A percentile compares a stretch with the other conserved stretches of the same genome.
phyloP scores from a whole-genome alignment of 169 alveolate genomes.

The Pseudocohnilembus persalinus region DNA sequence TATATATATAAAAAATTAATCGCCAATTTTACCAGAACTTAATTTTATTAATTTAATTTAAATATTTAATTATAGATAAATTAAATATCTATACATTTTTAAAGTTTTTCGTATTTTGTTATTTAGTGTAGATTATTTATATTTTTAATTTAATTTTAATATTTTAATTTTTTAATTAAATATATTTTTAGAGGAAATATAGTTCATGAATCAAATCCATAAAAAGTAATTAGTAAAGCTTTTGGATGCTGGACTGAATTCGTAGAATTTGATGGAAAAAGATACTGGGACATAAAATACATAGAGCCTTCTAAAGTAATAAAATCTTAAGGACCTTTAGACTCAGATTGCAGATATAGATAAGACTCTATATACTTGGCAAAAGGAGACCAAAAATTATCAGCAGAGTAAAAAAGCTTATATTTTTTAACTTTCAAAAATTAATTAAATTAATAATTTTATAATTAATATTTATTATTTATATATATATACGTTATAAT shows the following conservation, averaged over 20 bases:
- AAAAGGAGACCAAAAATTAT: slow-evolving; percentile 47
- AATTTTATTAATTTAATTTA: too few species aligned
- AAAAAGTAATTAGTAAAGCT: slow-evolving; percentile 32
- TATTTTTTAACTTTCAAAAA: background rate
- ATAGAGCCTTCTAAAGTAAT: slow-evolving; percentile 43
- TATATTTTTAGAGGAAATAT: slow-evolving; percentile 22
- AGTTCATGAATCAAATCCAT: slow-evolving; percentile 13
- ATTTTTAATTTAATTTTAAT: too few species aligned
- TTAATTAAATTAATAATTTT: background rate
- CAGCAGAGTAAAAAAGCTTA: slow-evolving; percentile 33
- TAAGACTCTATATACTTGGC: slow-evolving; percentile 59
- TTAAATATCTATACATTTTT: too few species aligned
- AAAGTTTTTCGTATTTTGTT: too few species aligned
- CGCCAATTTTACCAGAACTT: too few species aligned
- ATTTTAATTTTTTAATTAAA: background rate
- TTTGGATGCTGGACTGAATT: slow-evolving; percentile 61
- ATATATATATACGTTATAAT: background rate
- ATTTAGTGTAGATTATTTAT: too few species aligned
- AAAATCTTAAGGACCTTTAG: slow-evolving; percentile 33
- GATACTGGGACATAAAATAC: slow-evolving; percentile 61
- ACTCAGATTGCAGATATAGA: slow-evolving; percentile 72
- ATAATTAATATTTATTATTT: background rate
- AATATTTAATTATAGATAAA: too few species aligned
- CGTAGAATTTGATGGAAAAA: slow-evolving; percentile 50
- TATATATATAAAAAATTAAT: too few species aligned